phyloP scores from a whole-genome alignment of 192 early-diverging fungal genomes.

The Coemansia sp. region DNA sequence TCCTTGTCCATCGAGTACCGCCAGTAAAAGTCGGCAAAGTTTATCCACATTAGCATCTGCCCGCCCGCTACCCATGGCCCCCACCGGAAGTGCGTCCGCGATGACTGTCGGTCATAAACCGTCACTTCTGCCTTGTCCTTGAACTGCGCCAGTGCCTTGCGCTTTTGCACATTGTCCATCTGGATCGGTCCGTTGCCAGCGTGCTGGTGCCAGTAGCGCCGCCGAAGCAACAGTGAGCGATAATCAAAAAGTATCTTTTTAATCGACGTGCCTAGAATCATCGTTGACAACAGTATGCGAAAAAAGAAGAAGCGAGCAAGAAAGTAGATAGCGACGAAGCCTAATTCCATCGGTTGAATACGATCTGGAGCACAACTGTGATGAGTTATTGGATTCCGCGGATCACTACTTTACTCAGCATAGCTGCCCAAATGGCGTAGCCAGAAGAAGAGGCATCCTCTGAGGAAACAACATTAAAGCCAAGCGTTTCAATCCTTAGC shows the following conservation, averaged over 20 bases:
- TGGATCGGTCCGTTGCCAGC: background rate
- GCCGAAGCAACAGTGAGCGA: background rate
- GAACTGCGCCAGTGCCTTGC: conserved; percentile 33
- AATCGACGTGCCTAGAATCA: background rate
- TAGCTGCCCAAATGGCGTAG: too few relatives aligned
- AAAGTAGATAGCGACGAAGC: background rate
- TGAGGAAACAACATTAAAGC: too few relatives aligned
- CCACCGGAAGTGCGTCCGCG: conserved; percentile 39
- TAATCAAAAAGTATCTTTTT: background rate
- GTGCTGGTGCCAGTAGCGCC: background rate
- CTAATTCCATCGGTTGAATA: too few relatives aligned
- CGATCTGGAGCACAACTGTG: too few relatives aligned
- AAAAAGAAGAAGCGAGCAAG: background rate
- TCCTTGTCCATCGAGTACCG: conserved; percentile 44
- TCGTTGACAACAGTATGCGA: background rate
- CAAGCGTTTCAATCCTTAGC: too few relatives aligned
- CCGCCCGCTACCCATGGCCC: conserved; percentile 49
- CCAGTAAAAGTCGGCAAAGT: conserved; percentile 57
- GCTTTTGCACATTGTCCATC: conserved; percentile 29
- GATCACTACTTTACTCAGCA: too few relatives aligned
- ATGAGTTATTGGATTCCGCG: too few relatives aligned
- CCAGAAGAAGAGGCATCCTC: too few relatives aligned
- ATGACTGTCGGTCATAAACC: conserved; percentile 27
- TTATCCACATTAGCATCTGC: conserved; percentile 49
- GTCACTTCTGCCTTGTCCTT: conserved; percentile 13